Conservation (phyloP, 345 rosid genomes). For the Conringia planisiliqua region DNA sequence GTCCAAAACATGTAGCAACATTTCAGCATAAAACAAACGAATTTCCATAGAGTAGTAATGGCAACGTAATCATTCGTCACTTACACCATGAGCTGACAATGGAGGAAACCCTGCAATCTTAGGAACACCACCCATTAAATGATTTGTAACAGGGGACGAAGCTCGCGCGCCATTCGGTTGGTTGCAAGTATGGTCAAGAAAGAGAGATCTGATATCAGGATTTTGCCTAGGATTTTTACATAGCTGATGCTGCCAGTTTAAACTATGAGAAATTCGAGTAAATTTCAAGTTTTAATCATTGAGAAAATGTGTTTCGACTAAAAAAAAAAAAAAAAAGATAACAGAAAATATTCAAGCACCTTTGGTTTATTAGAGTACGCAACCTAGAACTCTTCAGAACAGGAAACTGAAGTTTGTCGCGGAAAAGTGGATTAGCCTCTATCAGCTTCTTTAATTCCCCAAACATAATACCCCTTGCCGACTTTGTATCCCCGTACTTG, state of each 20-base stretch:
- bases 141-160: slow-evolving; percentile 74
- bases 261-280: slow-evolving; percentile 41
- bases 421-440: slow-evolving; percentile 58
- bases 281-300: slow-evolving; percentile 9
- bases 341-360: slow-evolving; percentile 39
- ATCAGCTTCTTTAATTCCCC: slow-evolving; percentile 62
- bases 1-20: slow-evolving; percentile 17
- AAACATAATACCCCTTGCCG: slow-evolving; percentile 83
- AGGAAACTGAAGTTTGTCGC: slow-evolving; percentile 89
- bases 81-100: slow-evolving; percentile 65
- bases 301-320: not conserved
- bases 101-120: slow-evolving; percentile 23
- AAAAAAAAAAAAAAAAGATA: not conserved
- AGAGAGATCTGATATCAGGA: slow-evolving; percentile 80
- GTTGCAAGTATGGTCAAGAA: slow-evolving; percentile 80
- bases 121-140: slow-evolving; percentile 52
- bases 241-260: slow-evolving; percentile 90
- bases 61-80: slow-evolving; percentile 24
- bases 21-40: not conserved
- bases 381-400: slow-evolving; percentile 72
- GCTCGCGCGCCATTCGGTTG: slow-evolving; percentile 69
- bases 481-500: slow-evolving; percentile 77
- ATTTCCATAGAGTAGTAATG: not conserved
- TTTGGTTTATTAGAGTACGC: slow-evolving; percentile 77
- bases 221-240: slow-evolving; percentile 77